These are phyloP conservation scores for Carex arenaria DNA, from an alignment of 202 grass and related monocot species.

Conservation along the genomic window DNA sequence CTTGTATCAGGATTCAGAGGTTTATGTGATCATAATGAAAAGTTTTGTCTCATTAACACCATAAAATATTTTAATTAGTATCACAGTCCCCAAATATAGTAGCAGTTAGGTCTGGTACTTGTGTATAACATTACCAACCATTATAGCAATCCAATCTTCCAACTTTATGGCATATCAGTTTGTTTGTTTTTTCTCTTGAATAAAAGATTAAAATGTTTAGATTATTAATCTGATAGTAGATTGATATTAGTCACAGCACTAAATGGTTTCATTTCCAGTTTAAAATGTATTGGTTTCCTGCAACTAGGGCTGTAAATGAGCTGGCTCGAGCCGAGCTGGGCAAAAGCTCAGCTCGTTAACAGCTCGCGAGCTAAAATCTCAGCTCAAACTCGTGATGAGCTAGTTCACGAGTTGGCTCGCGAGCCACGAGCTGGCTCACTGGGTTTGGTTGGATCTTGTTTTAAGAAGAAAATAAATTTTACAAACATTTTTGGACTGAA, in stretches of 20 bases:
- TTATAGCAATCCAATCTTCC: neutral
- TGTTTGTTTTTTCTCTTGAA: neutral
- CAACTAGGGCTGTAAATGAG: too few species aligned
- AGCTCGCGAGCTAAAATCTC: too few species aligned
- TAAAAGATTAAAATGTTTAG: neutral
- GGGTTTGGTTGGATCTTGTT: too few species aligned
- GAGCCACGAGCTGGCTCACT: too few species aligned
- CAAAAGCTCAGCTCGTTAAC: too few species aligned
- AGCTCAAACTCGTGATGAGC: too few species aligned
- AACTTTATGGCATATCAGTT: neutral
- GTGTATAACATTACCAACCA: neutral
- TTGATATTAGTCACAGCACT: too few species aligned
- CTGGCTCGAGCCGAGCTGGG: too few species aligned
- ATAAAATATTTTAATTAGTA: neutral
- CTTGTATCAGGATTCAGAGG: neutral
- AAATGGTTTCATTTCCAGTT: too few species aligned
- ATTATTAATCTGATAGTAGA: neutral
- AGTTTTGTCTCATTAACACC: neutral
- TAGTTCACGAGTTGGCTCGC: too few species aligned
- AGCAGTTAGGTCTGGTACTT: neutral
- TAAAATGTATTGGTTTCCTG: neutral
- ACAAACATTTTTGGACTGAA: too few species aligned
- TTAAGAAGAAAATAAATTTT: too few species aligned
- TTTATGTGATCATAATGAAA: neutral
- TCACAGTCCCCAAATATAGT: neutral